Base-by-base conservation (phyloP, 805 yeast species). In the Suhomyces prunicola region DNA sequence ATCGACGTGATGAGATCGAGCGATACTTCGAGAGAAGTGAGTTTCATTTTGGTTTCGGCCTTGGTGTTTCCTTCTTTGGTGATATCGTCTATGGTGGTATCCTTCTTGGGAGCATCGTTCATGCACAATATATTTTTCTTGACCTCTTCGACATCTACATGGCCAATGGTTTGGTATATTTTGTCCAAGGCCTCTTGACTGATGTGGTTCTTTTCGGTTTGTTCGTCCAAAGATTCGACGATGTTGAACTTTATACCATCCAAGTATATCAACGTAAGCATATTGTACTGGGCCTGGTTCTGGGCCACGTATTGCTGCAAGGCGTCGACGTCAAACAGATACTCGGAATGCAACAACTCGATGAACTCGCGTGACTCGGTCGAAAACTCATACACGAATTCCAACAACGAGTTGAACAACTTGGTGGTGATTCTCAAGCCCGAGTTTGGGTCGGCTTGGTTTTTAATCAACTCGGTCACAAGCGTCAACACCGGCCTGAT, bases 1-100 rank as follows among this genome's bases (percentile, higher is more conserved):
- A 85, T 74, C 1, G 92, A 87, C 1, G 97, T 83, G 23, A 90
- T 73, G 31, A 93, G 67, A 66, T 93, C 98, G 22, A 92, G 69
- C 0, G 87, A 76, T 0, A 86, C 77, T 60, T 90, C 96, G 22
- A 88, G 71, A 4, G 88, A 77, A 57, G 86, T 86, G 47, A 87
- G 68, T 48, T 80, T 78, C 44, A 78, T 69, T 57, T 80, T 78
- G 2, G 88, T 82, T 12, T 63, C 63, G 6, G 69, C 62, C 51
- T 44, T 54, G 19, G 44, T 41, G 12, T 41, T 47, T 1, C 80
- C 76, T 44, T 71, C 73, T 26, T 73, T 74, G 3, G 78, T 66
- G 36, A 52, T 45, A 42, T 70, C 71, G 72, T 50, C 48, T 4
- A 50, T n/a, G 17, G 36, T 33, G 9, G 7, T 33, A 6, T 33